Conservation (phyloP, 2,329 filamentous ascomycete genomes). For the Fusarium sulawesiense region DNA sequence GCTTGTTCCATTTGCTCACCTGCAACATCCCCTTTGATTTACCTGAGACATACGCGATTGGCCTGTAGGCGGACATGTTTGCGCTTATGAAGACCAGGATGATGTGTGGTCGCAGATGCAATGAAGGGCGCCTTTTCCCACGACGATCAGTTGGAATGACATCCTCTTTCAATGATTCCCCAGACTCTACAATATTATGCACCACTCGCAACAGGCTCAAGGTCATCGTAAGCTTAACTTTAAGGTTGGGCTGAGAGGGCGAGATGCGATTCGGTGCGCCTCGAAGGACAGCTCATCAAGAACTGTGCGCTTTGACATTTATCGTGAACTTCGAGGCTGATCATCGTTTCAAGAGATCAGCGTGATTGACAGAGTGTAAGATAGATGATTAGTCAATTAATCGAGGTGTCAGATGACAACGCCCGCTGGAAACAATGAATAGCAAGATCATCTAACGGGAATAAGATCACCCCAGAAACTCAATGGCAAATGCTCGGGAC, state of each 20-base stretch:
- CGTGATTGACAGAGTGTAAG: not conserved
- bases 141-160: not conserved
- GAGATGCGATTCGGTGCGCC: not conserved
- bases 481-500: not conserved
- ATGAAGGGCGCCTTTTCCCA: not conserved
- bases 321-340: no score
- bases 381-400: not conserved
- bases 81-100: not conserved
- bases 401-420: not conserved
- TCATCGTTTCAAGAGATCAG: no score
- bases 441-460: not conserved
- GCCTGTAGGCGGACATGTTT: not conserved
- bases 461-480: not conserved
- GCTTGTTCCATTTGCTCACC: not conserved
- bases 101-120: not conserved
- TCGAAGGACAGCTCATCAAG: no score
- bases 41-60: not conserved
- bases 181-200: no score
- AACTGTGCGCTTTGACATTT: no score
- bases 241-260: conserved; percentile 9
- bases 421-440: not conserved
- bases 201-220: no score
- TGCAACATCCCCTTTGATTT: not conserved
- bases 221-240: no score
- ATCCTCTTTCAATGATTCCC: not conserved